Percentiles rank a stretch among this genome's conserved stretches.
Conservation (phyloP, 228 moss, liverwort and hornwort genomes). For the Sphagnum magellanicum region DNA sequence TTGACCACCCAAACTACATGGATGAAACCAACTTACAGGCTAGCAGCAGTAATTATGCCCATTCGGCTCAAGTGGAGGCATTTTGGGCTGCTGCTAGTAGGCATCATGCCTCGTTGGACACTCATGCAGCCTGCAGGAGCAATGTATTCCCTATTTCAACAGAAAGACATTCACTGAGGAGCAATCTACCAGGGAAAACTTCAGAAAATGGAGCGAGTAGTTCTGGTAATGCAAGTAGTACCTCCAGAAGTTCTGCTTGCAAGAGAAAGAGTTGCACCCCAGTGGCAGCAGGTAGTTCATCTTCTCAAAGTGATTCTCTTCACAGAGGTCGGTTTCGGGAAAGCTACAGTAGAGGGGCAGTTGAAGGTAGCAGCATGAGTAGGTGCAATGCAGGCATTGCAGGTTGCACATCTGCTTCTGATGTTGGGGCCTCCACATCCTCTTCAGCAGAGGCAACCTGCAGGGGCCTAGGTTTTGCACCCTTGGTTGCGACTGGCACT, state of each 20-base stretch:
- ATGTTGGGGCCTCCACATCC: slow-evolving; percentile 45
- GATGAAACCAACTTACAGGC: slow-evolving; percentile 33
- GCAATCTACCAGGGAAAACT: slow-evolving; percentile 20
- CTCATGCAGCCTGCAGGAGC: slow-evolving; percentile 30
- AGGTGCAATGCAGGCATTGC: slow-evolving; percentile 46
- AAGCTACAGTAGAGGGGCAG: slow-evolving; percentile 35
- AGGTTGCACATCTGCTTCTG: slow-evolving; percentile 48
- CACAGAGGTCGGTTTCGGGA: slow-evolving; percentile 54
- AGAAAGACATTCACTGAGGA: slow-evolving; percentile 38
- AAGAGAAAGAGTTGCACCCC: slow-evolving; percentile 82
- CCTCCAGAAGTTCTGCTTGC: slow-evolving; percentile 69
- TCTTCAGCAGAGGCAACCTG: slow-evolving; percentile 40
- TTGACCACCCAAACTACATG: slow-evolving; percentile 33
- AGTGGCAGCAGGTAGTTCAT: slow-evolving; percentile 44
- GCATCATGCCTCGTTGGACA: slow-evolving; percentile 33
- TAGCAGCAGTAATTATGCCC: slow-evolving; percentile 25
- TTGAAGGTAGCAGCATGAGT: slow-evolving; percentile 33
- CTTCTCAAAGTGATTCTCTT: slow-evolving; percentile 53
- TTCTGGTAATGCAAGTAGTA: slow-evolving; percentile 50
- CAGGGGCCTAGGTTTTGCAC: slow-evolving; percentile 41
- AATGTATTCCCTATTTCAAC: slow-evolving; percentile 33
- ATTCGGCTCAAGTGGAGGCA: background rate
- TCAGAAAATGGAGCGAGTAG: slow-evolving; percentile 25
- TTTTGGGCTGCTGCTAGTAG: slow-evolving; percentile 34
- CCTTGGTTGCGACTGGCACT: slow-evolving; percentile 20